phyloP scores from a whole-genome alignment of 2,329 filamentous ascomycete genomes.

The Pseudogymnoascus sp. region DNA sequence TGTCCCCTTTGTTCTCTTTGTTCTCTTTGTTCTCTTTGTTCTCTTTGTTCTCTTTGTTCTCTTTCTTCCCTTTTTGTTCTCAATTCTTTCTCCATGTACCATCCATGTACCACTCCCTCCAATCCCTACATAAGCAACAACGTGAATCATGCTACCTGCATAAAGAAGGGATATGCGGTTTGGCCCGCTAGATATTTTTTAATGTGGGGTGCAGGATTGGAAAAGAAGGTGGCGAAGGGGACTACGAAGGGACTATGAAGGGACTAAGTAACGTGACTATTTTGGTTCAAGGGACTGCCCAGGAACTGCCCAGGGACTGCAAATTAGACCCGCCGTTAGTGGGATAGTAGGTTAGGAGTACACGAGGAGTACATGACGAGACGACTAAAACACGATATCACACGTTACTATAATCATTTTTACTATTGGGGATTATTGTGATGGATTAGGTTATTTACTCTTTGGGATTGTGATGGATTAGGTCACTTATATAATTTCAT shows the following conservation, averaged over 20 bases:
- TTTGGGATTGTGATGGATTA: too few relatives aligned
- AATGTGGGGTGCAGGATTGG: neutral
- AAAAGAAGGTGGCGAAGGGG: neutral
- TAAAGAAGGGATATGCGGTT: conserved; percentile 6
- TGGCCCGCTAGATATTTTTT: conserved; percentile 1
- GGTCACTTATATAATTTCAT: too few relatives aligned
- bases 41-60: too few relatives aligned
- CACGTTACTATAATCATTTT: too few relatives aligned
- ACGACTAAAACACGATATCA: neutral
- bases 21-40: too few relatives aligned
- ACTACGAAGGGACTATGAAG: neutral
- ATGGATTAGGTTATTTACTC: too few relatives aligned
- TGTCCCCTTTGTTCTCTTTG: neutral
- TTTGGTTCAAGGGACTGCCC: neutral
- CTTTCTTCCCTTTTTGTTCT: neutral
- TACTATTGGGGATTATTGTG: too few relatives aligned
- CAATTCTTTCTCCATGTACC: neutral
- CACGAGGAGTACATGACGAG: too few relatives aligned
- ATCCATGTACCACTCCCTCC: neutral
- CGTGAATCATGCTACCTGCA: conserved; percentile 1
- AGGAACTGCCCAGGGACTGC: too few relatives aligned
- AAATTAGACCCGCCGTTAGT: neutral
- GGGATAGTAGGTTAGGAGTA: too few relatives aligned
- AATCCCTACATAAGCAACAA: neutral
- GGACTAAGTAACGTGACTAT: neutral